Conservation (phyloP, 176 grass and related monocot genomes). For the Puccinellia tenuiflora region DNA sequence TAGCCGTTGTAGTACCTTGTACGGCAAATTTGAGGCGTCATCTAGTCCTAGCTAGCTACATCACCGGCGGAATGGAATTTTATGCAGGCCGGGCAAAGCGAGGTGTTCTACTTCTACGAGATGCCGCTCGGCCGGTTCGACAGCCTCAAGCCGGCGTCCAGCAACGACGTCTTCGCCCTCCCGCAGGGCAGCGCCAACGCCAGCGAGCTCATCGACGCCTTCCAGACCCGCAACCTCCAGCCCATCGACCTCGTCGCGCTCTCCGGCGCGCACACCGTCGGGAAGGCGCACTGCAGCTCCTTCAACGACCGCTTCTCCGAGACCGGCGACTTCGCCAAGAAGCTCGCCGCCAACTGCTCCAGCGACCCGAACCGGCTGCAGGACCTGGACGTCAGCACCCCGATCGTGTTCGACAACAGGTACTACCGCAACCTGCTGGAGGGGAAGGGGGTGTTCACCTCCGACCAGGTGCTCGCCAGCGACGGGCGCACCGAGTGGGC, state of each 20-base stretch:
- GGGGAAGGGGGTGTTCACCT: constrained; percentile 32
- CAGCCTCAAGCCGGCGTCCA: background rate
- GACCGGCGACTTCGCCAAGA: background rate
- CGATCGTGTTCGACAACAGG: constrained; percentile 37
- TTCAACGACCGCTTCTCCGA: constrained; percentile 9
- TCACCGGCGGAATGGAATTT: background rate
- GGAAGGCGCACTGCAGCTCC: constrained; percentile 26
- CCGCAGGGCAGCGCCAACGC: background rate
- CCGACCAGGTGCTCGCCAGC: constrained; percentile 24
- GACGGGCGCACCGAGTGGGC: background rate
- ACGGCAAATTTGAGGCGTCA: too few species aligned
- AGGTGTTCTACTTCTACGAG: background rate
- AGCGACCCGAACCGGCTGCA: background rate
- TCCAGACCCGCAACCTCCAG: background rate
- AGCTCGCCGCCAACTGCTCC: constrained; percentile 16
- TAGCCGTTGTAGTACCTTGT: background rate
- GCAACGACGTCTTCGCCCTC: background rate
- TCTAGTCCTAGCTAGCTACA: background rate
- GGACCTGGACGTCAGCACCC: constrained; percentile 10
- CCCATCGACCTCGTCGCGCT: constrained; percentile 51
- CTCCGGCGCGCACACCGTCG: constrained; percentile 78
- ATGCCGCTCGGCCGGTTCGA: constrained; percentile 26
- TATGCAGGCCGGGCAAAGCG: constrained; percentile 21
- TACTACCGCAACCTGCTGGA: constrained; percentile 31
- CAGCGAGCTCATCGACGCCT: background rate